Base-by-base conservation (phyloP, 2,329 filamentous ascomycete species). In the Aspergillus sp. region DNA sequence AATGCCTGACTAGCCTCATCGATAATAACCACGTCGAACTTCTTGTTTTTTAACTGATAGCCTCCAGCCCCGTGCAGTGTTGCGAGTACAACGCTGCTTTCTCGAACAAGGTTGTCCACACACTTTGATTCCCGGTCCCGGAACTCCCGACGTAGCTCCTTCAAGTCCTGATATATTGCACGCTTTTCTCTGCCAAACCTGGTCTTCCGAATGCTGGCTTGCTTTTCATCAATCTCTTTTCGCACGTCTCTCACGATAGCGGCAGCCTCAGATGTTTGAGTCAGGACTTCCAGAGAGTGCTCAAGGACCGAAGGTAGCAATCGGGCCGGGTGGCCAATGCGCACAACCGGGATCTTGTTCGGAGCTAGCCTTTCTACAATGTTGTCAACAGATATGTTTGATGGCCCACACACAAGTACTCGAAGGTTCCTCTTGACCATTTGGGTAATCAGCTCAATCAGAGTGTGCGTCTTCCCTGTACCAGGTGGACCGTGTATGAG, bases 351-450 rank as follows among this genome's bases (percentile, higher is more conserved):
- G 1, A 97, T 82, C 68, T 91, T 92, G 73, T 93, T 90, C 0
- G 90, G 86, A 2, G 92, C 86, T 2, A 98, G 83, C 7, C 95
- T 87, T 75, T 99, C 95, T 8, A 97, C 93, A 57, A 99, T 96
- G 70, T 99, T 99, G 82, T 99, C 95, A 1, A 99, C 95, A 0
- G 91, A 95, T 66, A 99, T 93, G 72, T 99, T 99, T 31, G 91
- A 96, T 0, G 95, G 95, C 0, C 93, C 95, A 68, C 95, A 98
- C n/a, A 98, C 93, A 2, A 98, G 82, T 11, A 98, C 81, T 1
- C 92, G 86, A 54, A 88, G 82, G 35, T 86, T 84, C 23, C 85
- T 84, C 69, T 87, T 88, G 55, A 96, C 80, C 65, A 98, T 79
- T 70, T 99, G 95, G n/a, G 96, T 81, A 60, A 99, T 96, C 12